phyloP scores from a whole-genome alignment of 345 rosid species.

The Rhodamnia argentea region DNA sequence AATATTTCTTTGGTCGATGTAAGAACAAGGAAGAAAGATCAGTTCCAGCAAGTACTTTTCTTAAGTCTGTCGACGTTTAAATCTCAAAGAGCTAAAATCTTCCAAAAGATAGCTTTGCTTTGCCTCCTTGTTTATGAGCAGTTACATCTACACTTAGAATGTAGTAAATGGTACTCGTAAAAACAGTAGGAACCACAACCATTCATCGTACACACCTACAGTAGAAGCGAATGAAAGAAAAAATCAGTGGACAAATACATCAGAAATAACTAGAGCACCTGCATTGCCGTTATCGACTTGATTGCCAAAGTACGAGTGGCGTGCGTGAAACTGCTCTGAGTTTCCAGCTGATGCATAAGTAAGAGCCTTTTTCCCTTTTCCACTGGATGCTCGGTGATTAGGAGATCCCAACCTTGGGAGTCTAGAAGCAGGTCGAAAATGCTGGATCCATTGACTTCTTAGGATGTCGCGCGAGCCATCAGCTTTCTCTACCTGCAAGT shows the following conservation, averaged over 20 bases:
- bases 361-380: constrained; percentile 21
- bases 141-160: not conserved
- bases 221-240: not conserved
- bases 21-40: not conserved
- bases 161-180: not conserved
- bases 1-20: not conserved
- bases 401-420: not conserved
- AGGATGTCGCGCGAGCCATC: constrained; percentile 16
- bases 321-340: constrained; percentile 8
- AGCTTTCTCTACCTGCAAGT: constrained; percentile 10
- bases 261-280: constrained; percentile 19
- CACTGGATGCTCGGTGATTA: constrained; percentile 8
- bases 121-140: not conserved
- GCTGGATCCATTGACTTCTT: constrained; percentile 64
- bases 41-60: not conserved
- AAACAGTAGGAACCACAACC: not conserved
- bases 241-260: not conserved
- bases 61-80: not conserved
- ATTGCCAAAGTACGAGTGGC: constrained; percentile 9
- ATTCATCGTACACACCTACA: not conserved
- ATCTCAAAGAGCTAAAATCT: not conserved
- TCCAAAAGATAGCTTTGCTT: not conserved
- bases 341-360: constrained; percentile 15
- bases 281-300: constrained; percentile 17
- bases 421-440: constrained; percentile 27